Base-by-base conservation (phyloP, 805 yeast species). In the Debaryomyces hansenii region DNA sequence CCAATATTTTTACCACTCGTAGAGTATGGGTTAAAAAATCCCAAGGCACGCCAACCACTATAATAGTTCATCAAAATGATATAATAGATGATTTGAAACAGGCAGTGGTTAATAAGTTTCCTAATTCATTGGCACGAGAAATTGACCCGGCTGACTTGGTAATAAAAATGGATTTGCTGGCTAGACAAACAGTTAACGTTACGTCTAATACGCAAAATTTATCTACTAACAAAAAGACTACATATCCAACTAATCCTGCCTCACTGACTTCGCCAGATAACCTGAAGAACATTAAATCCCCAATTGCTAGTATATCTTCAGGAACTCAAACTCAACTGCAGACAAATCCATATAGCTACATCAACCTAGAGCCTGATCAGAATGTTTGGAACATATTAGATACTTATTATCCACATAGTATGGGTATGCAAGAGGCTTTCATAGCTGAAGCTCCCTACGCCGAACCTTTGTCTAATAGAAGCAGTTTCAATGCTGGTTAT, bases 51-150 rank as follows among this genome's bases (percentile, higher is more conserved):
- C 87, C 97, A 2, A 88, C 96, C 0, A 79, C 95, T 1, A 66
- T 91, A 5, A 60, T 73, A 47, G 85, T 87, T 15, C 71, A 73
- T 14, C 80, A 80, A 27, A 59, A 64, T 16, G 92, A 87, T 58
- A 75, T 90, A 1, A 77, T 91, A 4, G 98, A 91, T 63, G 96
- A 92, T 63, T 70, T 91, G 55, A 91, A 91, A 58, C 68, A 75
- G 9, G 75, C 81, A 48, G 75, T 91, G 1, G 64, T 83, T 32
- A 68, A 67, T 38, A 87, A 84, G 55, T 86, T 78, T 62, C 87
- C 95, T 45, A 82, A 85, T 48, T 77, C 88, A 2, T 59, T 85
- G 46, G 87, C 83, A 3, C 62, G 78, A 49, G 60, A 70, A 39
- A 78, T 75, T 58, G 90, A 90, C 67, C 83, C 95, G 7, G 82